A percentile compares a stretch with the other conserved stretches of the same genome.
Evolutionary conservation across 2,329 filamentous ascomycete species (phyloP).

Genomic region (Epichloe glyceriae): DNA sequence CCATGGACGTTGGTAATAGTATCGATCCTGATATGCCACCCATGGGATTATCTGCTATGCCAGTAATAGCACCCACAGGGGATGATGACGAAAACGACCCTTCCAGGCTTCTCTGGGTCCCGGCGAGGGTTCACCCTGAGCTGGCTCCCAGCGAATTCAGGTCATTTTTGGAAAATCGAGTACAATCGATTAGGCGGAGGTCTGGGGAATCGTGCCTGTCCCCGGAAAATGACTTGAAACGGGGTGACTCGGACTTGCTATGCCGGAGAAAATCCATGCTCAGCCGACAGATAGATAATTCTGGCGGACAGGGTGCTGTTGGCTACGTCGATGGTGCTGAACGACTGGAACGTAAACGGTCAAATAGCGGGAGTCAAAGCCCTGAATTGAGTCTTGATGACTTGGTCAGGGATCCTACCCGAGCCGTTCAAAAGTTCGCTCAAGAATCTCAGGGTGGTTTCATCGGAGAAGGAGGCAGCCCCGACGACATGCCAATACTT

Average conservation of each 20-base stretch:
- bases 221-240: slow-evolving; percentile 35
- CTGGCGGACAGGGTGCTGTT: slow-evolving; percentile 40
- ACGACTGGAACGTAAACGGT: slow-evolving; percentile 60
- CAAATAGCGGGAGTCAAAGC: slow-evolving; percentile 38
- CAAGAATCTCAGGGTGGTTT: slow-evolving; percentile 39
- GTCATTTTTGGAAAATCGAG: slow-evolving; percentile 84
- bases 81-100: slow-evolving; percentile 78
- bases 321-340: slow-evolving; percentile 79
- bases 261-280: slow-evolving; percentile 91
- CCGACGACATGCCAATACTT: slow-evolving; percentile 75
- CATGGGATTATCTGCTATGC: slow-evolving; percentile 53
- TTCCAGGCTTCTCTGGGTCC: slow-evolving; percentile 87
- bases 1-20: slow-evolving; percentile 76
- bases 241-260: slow-evolving; percentile 45
- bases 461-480: slow-evolving; percentile 26
- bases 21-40: slow-evolving; percentile 65
- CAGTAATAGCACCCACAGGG: slow-evolving; percentile 56
- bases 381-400: slow-evolving; percentile 63
- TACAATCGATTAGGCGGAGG: slow-evolving; percentile 75
- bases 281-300: slow-evolving; percentile 76
- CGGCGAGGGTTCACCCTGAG: slow-evolving; percentile 85
- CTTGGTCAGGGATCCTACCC: slow-evolving; percentile 67
- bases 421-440: slow-evolving; percentile 55
- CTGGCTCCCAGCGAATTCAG: slow-evolving; percentile 94
- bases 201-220: slow-evolving; percentile 60